A percentile compares a stretch with the other conserved stretches of the same genome.
Evolutionary conservation across 306 rosid species (phyloP).

Genomic region (Vigna nakashimae): DNA sequence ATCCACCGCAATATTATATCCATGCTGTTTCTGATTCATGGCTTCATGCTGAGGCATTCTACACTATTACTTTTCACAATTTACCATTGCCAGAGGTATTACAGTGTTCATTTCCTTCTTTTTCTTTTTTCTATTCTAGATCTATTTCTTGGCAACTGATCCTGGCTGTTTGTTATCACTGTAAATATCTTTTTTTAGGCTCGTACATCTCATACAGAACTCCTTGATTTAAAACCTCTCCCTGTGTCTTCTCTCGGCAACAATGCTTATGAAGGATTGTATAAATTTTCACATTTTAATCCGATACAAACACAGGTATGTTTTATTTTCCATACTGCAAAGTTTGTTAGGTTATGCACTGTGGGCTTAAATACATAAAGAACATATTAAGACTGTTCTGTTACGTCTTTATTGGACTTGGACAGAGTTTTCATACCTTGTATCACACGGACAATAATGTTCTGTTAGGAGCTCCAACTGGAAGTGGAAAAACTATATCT

Average conservation of each 20-base stretch:
- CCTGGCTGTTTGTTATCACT: constrained; percentile 45
- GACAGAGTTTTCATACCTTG: constrained; percentile 88
- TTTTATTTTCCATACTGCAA: constrained; percentile 34
- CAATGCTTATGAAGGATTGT: constrained; percentile 70
- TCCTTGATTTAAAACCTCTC: constrained; percentile 93
- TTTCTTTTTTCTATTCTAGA: not conserved
- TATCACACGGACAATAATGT: constrained; percentile 93
- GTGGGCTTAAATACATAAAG: constrained; percentile 23
- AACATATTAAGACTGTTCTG: constrained; percentile 29
- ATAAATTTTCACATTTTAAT: constrained; percentile 92
- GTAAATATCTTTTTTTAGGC: constrained; percentile 59
- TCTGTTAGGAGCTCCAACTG: constrained; percentile 97
- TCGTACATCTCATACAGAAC: constrained; percentile 85
- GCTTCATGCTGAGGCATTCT: constrained; percentile 89
- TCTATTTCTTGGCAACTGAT: constrained; percentile 26
- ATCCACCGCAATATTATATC: constrained; percentile 95
- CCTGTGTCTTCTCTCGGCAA: constrained; percentile 88
- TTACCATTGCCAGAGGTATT: constrained; percentile 88
- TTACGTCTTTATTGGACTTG: constrained; percentile 43
- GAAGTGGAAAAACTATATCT: constrained; percentile 98
- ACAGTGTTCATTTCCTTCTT: constrained; percentile 11
- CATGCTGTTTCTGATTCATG: constrained; percentile 97
- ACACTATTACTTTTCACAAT: constrained; percentile 91
- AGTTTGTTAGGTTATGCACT: constrained; percentile 35
- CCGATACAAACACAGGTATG: constrained; percentile 98